phyloP scores from a whole-genome alignment of 73 alveolate species.

The Breviolum minutum region DNA sequence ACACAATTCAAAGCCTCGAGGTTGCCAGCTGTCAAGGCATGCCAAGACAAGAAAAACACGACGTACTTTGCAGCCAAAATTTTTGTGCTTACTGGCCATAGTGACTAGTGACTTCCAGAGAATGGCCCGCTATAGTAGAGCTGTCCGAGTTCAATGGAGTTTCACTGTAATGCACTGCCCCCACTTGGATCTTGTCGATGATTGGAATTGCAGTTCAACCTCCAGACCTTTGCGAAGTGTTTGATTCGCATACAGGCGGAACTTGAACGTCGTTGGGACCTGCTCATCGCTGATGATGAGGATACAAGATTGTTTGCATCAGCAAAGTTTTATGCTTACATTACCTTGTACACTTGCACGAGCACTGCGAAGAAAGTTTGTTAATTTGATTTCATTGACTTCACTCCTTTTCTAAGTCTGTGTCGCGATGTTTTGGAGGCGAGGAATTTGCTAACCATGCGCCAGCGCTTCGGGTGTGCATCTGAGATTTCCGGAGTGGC shows the following conservation, averaged over 20 bases:
- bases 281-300: conserved; percentile 69
- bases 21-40: conserved; percentile 37
- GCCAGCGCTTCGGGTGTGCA: conserved; percentile 23
- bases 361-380: background rate
- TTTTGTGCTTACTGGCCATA: too few species aligned
- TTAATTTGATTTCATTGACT: background rate
- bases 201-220: too few species aligned
- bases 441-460: conserved; percentile 55
- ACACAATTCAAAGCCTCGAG: conserved; percentile 74
- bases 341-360: background rate
- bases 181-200: too few species aligned
- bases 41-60: background rate
- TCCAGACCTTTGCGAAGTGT: background rate
- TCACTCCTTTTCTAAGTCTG: background rate
- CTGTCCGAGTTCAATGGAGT: too few species aligned
- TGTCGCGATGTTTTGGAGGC: conserved; percentile 15
- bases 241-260: conserved; percentile 13
- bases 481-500: background rate
- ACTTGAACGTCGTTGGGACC: conserved; percentile 55
- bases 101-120: too few species aligned
- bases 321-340: background rate
- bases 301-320: background rate
- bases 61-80: too few species aligned
- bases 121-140: too few species aligned
- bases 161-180: too few species aligned